A percentile compares a stretch with the other conserved stretches of the same genome.
Conservation (phyloP, 495 filamentous ascomycete genomes). For the Chaetomium cochliodes region DNA sequence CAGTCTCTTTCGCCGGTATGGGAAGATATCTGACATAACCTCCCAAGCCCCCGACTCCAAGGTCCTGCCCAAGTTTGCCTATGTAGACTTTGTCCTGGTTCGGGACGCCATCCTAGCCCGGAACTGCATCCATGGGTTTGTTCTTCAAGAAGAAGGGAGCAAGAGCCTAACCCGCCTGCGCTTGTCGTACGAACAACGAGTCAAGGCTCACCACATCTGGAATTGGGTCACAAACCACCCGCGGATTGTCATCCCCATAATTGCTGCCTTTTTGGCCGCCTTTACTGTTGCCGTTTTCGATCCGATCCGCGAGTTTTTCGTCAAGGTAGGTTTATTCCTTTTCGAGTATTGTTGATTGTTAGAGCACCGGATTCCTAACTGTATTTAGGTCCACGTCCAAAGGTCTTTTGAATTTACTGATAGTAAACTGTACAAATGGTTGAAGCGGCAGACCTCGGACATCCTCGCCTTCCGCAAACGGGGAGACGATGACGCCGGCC, state of each 20-base stretch:
- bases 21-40: constrained; percentile 79
- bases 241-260: constrained; percentile 75
- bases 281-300: constrained; percentile 91
- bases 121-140: constrained; percentile 89
- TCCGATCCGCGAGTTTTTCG: constrained; percentile 86
- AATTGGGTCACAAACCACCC: constrained; percentile 92
- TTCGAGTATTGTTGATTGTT: too few species aligned
- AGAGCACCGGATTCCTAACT: constrained; percentile 10
- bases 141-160: constrained; percentile 67
- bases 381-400: constrained; percentile 64
- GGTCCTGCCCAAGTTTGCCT: constrained; percentile 72
- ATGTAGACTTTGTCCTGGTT: constrained; percentile 67
- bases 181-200: constrained; percentile 75
- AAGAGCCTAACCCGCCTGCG: constrained; percentile 71
- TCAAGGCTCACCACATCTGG: constrained; percentile 72
- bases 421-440: constrained; percentile 70
- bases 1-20: constrained; percentile 83
- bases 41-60: constrained; percentile 81
- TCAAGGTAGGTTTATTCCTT: constrained; percentile 49
- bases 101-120: constrained; percentile 79
- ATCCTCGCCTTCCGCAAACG: constrained; percentile 54
- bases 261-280: constrained; percentile 77
- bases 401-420: constrained; percentile 70
- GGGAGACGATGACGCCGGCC: constrained; percentile 61
- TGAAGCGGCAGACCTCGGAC: constrained; percentile 74